These are phyloP conservation scores for Falciphora oryzae DNA, from an alignment of 2,329 filamentous ascomycete species.

Conservation along the genomic window DNA sequence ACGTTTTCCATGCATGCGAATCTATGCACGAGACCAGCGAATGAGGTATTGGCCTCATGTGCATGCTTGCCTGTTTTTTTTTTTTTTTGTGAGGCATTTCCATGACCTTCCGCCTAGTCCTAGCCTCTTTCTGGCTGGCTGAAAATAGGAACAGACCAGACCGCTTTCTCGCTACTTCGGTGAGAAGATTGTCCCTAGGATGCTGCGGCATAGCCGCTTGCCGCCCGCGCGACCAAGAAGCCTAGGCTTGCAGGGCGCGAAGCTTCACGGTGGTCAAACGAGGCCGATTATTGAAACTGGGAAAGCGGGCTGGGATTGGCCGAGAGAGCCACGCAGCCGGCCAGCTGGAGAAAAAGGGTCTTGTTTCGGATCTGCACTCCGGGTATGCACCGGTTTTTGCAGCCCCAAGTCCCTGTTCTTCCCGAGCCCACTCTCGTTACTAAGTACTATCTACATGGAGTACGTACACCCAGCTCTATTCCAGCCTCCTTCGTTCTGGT, in stretches of 20 bases:
- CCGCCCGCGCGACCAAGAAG: not conserved
- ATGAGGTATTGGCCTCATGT: not conserved
- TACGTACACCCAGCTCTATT: too few relatives aligned
- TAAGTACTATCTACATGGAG: too few relatives aligned
- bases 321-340: too few relatives aligned
- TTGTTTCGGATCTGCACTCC: too few relatives aligned
- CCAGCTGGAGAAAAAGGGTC: not conserved
- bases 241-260: not conserved
- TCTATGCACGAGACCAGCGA: not conserved
- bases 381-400: not conserved
- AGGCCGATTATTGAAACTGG: constrained; percentile 13
- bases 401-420: not conserved
- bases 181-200: not conserved
- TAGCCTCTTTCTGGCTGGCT: not conserved
- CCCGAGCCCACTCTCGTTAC: too few relatives aligned
- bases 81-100: not conserved
- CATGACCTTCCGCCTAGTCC: too few relatives aligned
- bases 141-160: not conserved
- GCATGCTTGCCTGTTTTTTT: not conserved
- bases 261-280: not conserved
- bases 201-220: not conserved
- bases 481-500: too few relatives aligned
- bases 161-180: not conserved
- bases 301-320: not conserved
- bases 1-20: not conserved